A percentile compares a stretch with the other conserved stretches of the same genome.
phyloP scores from a whole-genome alignment of 176 grass and related monocot genomes.

The Bothriochloa decipiens region DNA sequence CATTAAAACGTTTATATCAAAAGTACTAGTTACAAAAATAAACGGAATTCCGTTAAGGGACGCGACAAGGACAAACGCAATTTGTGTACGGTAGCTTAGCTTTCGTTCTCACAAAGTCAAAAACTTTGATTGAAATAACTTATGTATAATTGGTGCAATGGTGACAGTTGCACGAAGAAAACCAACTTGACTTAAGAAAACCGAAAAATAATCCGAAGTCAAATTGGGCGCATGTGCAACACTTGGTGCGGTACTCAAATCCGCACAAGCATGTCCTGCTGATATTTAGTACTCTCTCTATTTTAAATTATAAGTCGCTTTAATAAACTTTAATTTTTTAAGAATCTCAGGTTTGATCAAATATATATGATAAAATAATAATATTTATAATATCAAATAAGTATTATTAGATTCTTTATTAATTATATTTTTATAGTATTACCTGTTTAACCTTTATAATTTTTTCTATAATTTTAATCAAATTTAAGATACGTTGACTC shows the following conservation, averaged over 20 bases:
- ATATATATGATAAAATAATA: too few species aligned
- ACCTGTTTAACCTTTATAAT: too few species aligned
- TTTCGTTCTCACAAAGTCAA: conserved; percentile 20
- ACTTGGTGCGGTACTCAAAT: neutral
- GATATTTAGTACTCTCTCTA: too few species aligned
- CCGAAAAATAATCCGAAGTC: neutral
- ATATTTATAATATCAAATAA: too few species aligned
- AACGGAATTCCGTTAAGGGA: neutral
- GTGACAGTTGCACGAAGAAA: neutral
- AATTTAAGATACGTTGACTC: too few species aligned
- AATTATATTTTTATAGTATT: too few species aligned
- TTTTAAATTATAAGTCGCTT: too few species aligned
- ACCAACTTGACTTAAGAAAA: neutral
- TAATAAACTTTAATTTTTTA: too few species aligned
- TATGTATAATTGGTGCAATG: neutral
- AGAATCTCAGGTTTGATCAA: too few species aligned
- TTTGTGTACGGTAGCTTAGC: neutral
- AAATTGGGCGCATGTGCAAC: neutral
- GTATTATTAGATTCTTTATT: too few species aligned
- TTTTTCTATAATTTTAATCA: too few species aligned
- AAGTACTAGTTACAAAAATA: neutral
- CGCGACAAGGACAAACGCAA: neutral
- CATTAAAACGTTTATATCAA: too few species aligned
- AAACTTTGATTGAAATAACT: neutral
- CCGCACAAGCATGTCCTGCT: neutral